Base-by-base conservation (phyloP, 2,329 filamentous ascomycete species). In the Xylariaceae sp. region DNA sequence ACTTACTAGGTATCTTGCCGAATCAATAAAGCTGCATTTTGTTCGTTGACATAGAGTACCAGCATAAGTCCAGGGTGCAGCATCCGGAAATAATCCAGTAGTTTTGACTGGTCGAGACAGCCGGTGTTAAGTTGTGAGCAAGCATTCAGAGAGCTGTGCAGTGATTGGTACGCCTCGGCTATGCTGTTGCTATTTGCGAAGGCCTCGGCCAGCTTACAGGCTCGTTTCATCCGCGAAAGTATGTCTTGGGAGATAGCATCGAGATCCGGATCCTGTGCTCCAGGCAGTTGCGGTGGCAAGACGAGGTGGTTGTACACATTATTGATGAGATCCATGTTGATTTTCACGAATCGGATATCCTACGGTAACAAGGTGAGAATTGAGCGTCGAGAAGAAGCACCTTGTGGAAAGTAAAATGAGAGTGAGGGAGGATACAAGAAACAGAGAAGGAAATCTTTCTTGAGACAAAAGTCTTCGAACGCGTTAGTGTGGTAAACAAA, bases 261-360 rank as follows among this genome's bases (percentile, higher is more conserved):
- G 9, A 68, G 29, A n/a, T 69, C 55, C 21, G 53, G 10, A 48
- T 76, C 74, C 15, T 69, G 64, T 7, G 53, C 41, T 5, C 68
- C 67, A 0, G 76, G 76, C 2, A 78, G 53, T 29, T 71, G 60
- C 6, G 72, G 69, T n/a, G 76, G 76, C 0, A 79, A 59, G 11
- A 76, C 73, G 16, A 79, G 58, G 54, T 79, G 76, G 46, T 78
- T 68, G 52, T 73, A 72, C 10, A 74, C 58, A 6, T 61, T 54
- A 8, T 46, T 40, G 15, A 65, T 50, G 6, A 60, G 8, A 16
- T 53, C 40, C 49, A 57, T 54, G 2, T 53, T 18, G 10, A 24
- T 33, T 18, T 10, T n/a, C n/a, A n/a, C n/a, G n/a, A n/a, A n/a
- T n/a, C n/a, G n/a, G n/a, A n/a, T n/a, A n/a, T n/a, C n/a, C n/a